Evolutionary conservation across 768 basidiomycete species (phyloP), one percentile per base, ranked within the genome.

Genomic region (Leccinum subgranulosum): DNA sequence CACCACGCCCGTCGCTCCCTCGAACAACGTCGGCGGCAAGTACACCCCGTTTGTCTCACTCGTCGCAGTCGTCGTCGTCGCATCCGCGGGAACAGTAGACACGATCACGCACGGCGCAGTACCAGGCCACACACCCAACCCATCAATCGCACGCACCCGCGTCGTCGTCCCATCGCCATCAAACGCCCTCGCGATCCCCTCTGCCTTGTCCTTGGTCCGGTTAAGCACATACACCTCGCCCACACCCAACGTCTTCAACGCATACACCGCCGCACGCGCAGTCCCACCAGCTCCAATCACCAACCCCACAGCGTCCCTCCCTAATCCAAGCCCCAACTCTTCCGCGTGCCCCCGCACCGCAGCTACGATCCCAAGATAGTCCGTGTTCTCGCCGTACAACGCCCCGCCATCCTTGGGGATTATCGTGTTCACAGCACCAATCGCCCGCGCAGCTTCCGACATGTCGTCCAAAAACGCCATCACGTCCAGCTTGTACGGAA

Each of bases 281-380:
- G 96, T 97, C 2, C 96, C 96, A 7, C 96, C 96, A 2, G 94
- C 95, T 3, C 97, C 97, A 58, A 99, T 91, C 54, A 99, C 87
- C 56, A 98, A 79, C 19, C 81, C 90, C 0, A 84, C 79, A 19
- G 27, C 23, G 0, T 51, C 59, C 21, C 0, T 23, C 7, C 25
- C 39, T 9, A n/a, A 10, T 4, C 56, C 51, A 3, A 59, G 15
- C 0, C 8, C 62, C 45, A 70, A 66, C 65, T 59, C 45, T 55
- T 56, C 58, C 23, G 85, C 74, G 36, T 75, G 76, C 2, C 75
- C 69, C 14, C 66, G 64, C 53, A 86, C 80, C 63, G 77, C 81
- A 17, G 84, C 77, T 15, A 79, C 79, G 63, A 99, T 95, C 0
- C 92, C 96, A 49, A 91, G 73, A 88, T 96, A 98, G 67, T 98